Percentiles rank a stretch among this genome's conserved stretches.
phyloP scores from a whole-genome alignment of 2,329 filamentous ascomycete genomes.

The Colletotrichum horii region DNA sequence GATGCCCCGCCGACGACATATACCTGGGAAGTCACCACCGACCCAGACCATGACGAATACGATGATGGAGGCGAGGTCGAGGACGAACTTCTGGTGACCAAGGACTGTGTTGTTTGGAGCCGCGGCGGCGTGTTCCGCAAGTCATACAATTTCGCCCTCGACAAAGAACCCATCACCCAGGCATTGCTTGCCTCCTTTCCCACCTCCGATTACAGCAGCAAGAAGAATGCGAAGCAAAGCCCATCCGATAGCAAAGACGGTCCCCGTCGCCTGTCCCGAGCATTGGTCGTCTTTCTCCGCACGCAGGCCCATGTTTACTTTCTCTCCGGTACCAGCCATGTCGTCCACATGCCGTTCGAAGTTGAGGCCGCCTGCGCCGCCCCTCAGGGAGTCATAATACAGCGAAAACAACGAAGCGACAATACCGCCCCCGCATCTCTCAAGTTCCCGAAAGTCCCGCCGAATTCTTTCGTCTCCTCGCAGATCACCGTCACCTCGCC shows the following conservation, averaged over 20 bases:
- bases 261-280: constrained; percentile 55
- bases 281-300: constrained; percentile 88
- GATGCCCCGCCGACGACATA: constrained; percentile 73
- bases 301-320: constrained; percentile 95
- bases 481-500: constrained; percentile 61
- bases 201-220: constrained; percentile 46
- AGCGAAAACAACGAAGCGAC: constrained; percentile 71
- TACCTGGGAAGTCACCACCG: constrained; percentile 71
- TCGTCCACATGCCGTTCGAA: constrained; percentile 93
- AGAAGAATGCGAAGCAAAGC: constrained; percentile 6
- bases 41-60: constrained; percentile 33
- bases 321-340: constrained; percentile 83
- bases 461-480: constrained; percentile 82
- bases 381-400: constrained; percentile 82
- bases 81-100: constrained; percentile 82
- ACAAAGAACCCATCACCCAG: constrained; percentile 86
- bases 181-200: constrained; percentile 86
- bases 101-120: constrained; percentile 85
- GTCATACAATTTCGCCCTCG: constrained; percentile 83
- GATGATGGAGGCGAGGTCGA: constrained; percentile 53
- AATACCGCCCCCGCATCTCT: constrained; percentile 56
- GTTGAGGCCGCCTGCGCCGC: constrained; percentile 86
- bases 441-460: constrained; percentile 68
- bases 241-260: constrained; percentile 14
- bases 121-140: constrained; percentile 84